These are phyloP conservation scores for Clarireedia paspali DNA, from an alignment of 2,329 filamentous ascomycete genomes.

Conservation along the genomic window DNA sequence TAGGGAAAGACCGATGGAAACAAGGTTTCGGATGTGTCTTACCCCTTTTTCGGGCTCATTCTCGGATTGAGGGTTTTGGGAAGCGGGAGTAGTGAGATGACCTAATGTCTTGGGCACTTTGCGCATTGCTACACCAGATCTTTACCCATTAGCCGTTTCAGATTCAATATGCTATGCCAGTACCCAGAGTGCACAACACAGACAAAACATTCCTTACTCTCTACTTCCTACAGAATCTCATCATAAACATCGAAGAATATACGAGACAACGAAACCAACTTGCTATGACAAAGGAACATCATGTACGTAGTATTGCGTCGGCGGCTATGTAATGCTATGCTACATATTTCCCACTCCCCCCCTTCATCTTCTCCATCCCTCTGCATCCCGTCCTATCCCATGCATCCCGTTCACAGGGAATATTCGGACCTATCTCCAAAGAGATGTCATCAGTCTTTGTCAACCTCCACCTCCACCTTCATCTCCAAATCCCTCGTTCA, in stretches of 20 bases:
- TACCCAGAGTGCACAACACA: background rate
- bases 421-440: no score
- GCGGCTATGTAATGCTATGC: background rate
- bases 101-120: background rate
- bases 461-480: background rate
- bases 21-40: no score
- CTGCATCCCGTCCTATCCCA: background rate
- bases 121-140: background rate
- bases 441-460: background rate
- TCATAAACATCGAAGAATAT: no score
- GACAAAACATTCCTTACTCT: no score
- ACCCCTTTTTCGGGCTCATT: no score
- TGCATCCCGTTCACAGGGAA: background rate
- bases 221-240: no score
- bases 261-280: no score
- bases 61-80: no score
- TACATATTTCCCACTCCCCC: background rate
- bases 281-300: constrained; percentile 7
- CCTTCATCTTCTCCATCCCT: background rate
- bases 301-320: constrained; percentile 6
- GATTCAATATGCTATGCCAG: background rate
- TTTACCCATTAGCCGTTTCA: background rate
- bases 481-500: background rate
- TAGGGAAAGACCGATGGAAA: no score
- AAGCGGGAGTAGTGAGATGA: no score